Percentiles rank a stretch among this genome's conserved stretches.
Conservation (phyloP, 257 asterid genomes). For the Phtheirospermum japonicum region DNA sequence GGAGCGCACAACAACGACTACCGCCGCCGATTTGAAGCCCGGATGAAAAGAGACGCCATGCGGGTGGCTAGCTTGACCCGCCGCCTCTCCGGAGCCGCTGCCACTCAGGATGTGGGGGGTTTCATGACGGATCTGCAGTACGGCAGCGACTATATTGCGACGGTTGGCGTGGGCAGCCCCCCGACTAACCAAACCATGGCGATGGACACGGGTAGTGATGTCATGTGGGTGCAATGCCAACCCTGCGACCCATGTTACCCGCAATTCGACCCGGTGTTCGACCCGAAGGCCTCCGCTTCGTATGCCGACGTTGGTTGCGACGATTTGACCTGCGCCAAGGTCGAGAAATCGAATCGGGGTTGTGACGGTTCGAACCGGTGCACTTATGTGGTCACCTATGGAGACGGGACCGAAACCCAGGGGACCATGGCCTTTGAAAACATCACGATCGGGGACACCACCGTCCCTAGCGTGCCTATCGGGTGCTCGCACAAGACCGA, state of each 20-base stretch:
- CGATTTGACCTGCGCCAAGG: neutral
- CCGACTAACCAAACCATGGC: neutral
- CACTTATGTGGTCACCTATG: neutral
- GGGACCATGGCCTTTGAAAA: neutral
- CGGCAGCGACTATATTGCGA: neutral
- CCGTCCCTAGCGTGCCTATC: neutral
- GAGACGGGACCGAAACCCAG: neutral
- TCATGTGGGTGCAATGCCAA: too few species aligned
- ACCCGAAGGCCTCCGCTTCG: too few species aligned
- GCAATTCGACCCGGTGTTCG: too few species aligned
- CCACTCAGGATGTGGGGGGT: neutral
- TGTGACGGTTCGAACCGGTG: neutral
- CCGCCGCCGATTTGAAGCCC: neutral
- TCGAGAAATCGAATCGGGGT: neutral
- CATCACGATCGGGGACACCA: neutral
- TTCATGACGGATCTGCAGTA: neutral
- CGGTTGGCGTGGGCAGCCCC: neutral
- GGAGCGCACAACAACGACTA: too few species aligned
- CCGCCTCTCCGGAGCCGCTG: too few species aligned
- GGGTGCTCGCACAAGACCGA: neutral
- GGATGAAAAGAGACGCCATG: neutral
- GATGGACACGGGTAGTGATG: too few species aligned
- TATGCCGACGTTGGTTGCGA: too few species aligned
- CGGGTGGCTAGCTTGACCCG: neutral
- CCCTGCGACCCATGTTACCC: too few species aligned